phyloP scores from a whole-genome alignment of 805 yeast genomes.

The Sungouiella blattae region DNA sequence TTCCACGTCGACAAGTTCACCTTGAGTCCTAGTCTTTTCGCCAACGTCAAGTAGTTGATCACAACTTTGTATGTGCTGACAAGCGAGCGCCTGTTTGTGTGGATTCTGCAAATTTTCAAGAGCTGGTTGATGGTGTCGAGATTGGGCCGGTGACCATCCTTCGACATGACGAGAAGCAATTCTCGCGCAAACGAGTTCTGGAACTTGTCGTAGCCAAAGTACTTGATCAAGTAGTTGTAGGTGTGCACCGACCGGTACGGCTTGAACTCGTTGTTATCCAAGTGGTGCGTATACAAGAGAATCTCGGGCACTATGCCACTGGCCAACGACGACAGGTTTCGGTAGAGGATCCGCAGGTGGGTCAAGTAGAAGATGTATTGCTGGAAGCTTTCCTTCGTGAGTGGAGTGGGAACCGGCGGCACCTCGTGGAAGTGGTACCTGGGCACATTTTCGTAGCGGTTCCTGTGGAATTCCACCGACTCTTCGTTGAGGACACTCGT shows the following conservation, averaged over 20 bases:
- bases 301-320: conserved; percentile 37
- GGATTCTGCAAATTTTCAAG: conserved; percentile 28
- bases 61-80: conserved; percentile 31
- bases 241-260: conserved; percentile 31
- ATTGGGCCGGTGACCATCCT: conserved; percentile 40
- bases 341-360: conserved; percentile 29
- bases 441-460: conserved; percentile 11
- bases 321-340: conserved; percentile 29
- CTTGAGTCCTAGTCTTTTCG: conserved; percentile 21
- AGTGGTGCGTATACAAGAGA: conserved; percentile 34
- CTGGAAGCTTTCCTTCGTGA: conserved; percentile 26
- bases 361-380: conserved; percentile 36
- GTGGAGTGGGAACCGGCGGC: conserved; percentile 29
- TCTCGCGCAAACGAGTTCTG: conserved; percentile 40
- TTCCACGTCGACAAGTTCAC: conserved; percentile 34
- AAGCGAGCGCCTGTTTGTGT: conserved; percentile 29
- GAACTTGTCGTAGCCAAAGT: conserved; percentile 37
- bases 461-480: conserved; percentile 13
- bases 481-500: conserved; percentile 19
- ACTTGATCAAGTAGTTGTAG: conserved; percentile 37
- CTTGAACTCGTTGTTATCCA: conserved; percentile 28
- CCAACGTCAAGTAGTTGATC: conserved; percentile 27
- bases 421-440: conserved; percentile 26
- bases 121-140: conserved; percentile 38
- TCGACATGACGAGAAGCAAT: conserved; percentile 36